Conservation (phyloP, 2,329 filamentous ascomycete species). For the Colletotrichum higginsianum region DNA sequence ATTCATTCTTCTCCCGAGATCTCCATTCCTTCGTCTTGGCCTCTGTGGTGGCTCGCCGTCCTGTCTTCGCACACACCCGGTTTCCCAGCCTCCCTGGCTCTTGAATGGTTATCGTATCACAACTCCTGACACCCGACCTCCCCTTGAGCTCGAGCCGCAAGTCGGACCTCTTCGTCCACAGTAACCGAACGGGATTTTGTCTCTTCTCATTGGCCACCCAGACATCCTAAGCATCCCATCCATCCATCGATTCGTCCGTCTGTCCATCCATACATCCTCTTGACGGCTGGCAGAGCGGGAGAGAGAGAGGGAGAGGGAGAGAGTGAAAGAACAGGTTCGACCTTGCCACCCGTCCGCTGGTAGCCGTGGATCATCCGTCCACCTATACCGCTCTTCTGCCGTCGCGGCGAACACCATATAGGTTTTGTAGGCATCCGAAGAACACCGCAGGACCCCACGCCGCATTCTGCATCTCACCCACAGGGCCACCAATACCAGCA, state of each 20-base stretch:
- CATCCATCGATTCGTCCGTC: too few species aligned
- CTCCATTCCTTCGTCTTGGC: neutral
- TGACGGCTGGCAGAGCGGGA: neutral
- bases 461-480: conserved; percentile 18
- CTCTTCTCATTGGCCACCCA: conserved; percentile 6
- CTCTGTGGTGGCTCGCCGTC: neutral
- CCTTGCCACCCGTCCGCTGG: conserved; percentile 38
- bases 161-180: neutral
- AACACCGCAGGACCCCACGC: conserved; percentile 33
- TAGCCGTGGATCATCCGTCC: conserved; percentile 28
- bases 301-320: neutral
- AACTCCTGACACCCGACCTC: neutral
- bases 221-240: neutral
- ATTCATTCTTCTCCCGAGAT: neutral
- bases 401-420: conserved; percentile 13
- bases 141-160: conserved; percentile 27
- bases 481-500: neutral
- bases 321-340: conserved; percentile 36
- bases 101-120: conserved; percentile 26
- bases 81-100: neutral
- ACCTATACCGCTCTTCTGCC: conserved; percentile 36
- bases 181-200: neutral
- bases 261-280: too few species aligned
- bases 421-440: conserved; percentile 27
- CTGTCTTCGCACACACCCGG: neutral